phyloP scores from a whole-genome alignment of 2,329 filamentous ascomycete species.

The Alternaria gansuensis region DNA sequence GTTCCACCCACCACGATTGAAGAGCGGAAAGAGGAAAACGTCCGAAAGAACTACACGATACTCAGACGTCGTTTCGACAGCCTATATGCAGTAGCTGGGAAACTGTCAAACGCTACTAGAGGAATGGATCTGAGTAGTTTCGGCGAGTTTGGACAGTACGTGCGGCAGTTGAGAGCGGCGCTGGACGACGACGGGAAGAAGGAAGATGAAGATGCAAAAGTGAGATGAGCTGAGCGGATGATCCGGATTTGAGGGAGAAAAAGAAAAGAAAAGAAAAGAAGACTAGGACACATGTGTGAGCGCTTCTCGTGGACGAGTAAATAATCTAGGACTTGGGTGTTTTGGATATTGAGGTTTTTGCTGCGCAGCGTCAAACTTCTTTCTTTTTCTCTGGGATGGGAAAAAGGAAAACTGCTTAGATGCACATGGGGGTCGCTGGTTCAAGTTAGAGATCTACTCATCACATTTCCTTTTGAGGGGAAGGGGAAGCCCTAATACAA shows the following conservation, averaged over 20 bases:
- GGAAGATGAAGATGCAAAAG: background rate
- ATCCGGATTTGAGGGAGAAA: background rate
- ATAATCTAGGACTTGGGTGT: background rate
- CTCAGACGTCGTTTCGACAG: slow-evolving; percentile 33
- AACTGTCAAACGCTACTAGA: slow-evolving; percentile 22
- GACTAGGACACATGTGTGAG: background rate
- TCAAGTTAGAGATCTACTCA: background rate
- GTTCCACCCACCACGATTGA: background rate
- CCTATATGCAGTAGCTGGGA: slow-evolving; percentile 17
- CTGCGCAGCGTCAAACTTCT: background rate
- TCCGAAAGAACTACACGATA: slow-evolving; percentile 32
- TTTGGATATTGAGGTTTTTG: background rate
- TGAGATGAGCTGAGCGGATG: background rate
- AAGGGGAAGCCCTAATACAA: too few species aligned
- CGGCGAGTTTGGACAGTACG: slow-evolving; percentile 38
- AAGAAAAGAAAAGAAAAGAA: background rate
- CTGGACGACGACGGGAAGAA: slow-evolving; percentile 23
- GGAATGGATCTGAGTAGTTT: slow-evolving; percentile 31
- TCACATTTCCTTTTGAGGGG: background rate
- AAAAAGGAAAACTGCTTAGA: slow-evolving; percentile 1
- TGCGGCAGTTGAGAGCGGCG: slow-evolving; percentile 24
- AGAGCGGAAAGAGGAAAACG: slow-evolving; percentile 27
- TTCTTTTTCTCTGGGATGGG: background rate
- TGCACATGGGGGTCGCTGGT: background rate
- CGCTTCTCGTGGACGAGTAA: background rate